Percentiles rank a stretch among this genome's conserved stretches.
phyloP scores from a whole-genome alignment of 1,139 yeast genomes.

The Eremothecium sinecaudum region DNA sequence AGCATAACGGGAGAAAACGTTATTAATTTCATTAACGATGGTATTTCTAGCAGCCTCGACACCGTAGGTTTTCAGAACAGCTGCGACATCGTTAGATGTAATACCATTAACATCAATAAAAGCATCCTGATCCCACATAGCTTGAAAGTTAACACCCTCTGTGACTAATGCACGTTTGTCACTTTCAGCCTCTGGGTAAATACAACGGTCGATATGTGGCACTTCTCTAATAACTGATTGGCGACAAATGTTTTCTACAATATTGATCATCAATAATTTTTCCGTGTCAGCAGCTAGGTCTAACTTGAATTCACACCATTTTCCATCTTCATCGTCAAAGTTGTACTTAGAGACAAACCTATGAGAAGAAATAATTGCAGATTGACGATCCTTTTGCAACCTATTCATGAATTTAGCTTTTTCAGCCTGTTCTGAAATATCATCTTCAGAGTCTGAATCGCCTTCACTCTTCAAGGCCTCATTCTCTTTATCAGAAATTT shows the following conservation, averaged over 20 bases:
- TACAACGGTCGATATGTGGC: constrained; percentile 84
- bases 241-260: constrained; percentile 86
- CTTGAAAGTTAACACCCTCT: constrained; percentile 95
- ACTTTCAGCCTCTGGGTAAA: constrained; percentile 68
- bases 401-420: constrained; percentile 25
- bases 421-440: constrained; percentile 23
- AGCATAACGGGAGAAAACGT: constrained; percentile 94
- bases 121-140: constrained; percentile 97
- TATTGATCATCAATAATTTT: constrained; percentile 93
- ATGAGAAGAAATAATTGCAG: constrained; percentile 66
- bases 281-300: constrained; percentile 80
- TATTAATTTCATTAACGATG: constrained; percentile 89
- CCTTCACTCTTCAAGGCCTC: constrained; percentile 35
- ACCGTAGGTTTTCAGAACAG: constrained; percentile 87
- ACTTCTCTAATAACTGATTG: constrained; percentile 89
- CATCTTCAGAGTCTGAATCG: constrained; percentile 32
- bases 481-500: constrained; percentile 33
- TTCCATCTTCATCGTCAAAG: constrained; percentile 81
- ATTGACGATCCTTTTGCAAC: constrained; percentile 73
- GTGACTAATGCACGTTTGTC: constrained; percentile 73
- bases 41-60: constrained; percentile 99
- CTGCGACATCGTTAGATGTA: constrained; percentile 84
- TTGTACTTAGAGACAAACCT: constrained; percentile 67
- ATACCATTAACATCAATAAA: constrained; percentile 83
- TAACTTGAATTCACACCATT: constrained; percentile 86